A percentile compares a stretch with the other conserved stretches of the same genome.
Evolutionary conservation across 441 rosid genomes (phyloP).

Genomic region (Mallotus japonicus): DNA sequence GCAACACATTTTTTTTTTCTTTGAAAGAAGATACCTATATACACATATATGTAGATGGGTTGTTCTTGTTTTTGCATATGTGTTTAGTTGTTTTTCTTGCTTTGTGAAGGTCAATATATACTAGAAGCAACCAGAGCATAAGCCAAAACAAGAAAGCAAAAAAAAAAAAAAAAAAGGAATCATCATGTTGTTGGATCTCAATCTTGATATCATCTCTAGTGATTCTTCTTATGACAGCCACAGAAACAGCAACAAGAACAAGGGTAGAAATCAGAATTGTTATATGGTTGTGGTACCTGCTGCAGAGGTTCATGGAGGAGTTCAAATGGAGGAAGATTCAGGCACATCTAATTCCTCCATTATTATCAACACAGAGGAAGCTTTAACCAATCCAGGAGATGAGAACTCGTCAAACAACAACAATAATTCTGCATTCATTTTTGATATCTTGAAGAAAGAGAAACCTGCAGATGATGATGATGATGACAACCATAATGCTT

Average conservation of each 20-base stretch:
- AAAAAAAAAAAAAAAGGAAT: background rate
- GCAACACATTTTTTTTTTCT: too few relatives aligned
- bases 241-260: conserved; percentile 10
- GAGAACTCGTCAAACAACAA: conserved; percentile 37
- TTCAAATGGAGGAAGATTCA: conserved; percentile 41
- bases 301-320: background rate
- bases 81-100: background rate
- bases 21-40: too few relatives aligned
- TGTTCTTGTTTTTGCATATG: background rate
- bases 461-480: conserved; percentile 5
- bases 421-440: conserved; percentile 40
- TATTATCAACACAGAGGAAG: conserved; percentile 42
- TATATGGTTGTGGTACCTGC: background rate
- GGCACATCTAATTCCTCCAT: conserved; percentile 58
- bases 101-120: background rate
- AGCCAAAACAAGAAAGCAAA: background rate
- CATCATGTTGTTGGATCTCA: conserved; percentile 81
- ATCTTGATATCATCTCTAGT: conserved; percentile 47
- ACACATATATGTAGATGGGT: too few relatives aligned
- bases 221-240: conserved; percentile 33
- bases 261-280: background rate
- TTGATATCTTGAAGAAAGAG: conserved; percentile 53
- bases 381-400: conserved; percentile 33
- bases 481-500: background rate
- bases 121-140: background rate